Conservation (phyloP, 352 stramenopile species). For the Globisporangium radiosum region DNA sequence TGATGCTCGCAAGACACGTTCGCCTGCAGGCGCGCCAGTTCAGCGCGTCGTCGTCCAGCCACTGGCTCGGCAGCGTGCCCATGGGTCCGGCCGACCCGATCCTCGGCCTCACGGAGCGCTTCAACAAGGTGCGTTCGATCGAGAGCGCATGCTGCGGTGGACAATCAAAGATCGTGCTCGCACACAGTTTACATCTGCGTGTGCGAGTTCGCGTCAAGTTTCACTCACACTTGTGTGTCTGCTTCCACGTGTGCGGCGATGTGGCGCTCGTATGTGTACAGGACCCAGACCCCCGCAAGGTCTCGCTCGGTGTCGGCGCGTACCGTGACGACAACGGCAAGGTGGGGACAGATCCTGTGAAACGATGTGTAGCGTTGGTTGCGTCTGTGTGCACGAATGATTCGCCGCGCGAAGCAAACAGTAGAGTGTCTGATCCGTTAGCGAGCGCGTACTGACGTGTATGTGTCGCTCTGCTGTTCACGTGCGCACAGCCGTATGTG, state of each 20-base stretch:
- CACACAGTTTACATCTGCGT: neutral
- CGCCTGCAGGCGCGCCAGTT: constrained; percentile 36
- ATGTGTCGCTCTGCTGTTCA: neutral
- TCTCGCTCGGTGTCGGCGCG: constrained; percentile 97
- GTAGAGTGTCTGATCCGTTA: no score
- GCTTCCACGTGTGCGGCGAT: neutral
- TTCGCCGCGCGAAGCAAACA: neutral
- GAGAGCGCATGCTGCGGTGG: no score
- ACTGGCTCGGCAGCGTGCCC: constrained; percentile 80
- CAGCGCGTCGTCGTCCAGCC: constrained; percentile 26
- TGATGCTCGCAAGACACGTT: constrained; percentile 30
- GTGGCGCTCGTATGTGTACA: constrained; percentile 21
- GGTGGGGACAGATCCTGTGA: constrained; percentile 15
- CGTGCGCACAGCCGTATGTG: constrained; percentile 87
- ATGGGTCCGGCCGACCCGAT: constrained; percentile 97
- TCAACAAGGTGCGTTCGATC: constrained; percentile 69
- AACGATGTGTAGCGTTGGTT: neutral
- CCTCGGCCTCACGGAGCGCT: constrained; percentile 91
- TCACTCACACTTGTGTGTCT: neutral
- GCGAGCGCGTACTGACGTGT: no score
- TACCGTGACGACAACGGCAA: constrained; percentile 95
- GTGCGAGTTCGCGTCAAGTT: constrained; percentile 1
- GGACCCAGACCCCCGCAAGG: constrained; percentile 91
- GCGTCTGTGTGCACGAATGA: no score
- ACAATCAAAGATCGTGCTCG: no score